A percentile compares a stretch with the other conserved stretches of the same genome.
These are phyloP conservation scores for Zopfochytrium polystomum DNA, from an alignment of 371 early-diverging fungal species.

Conservation along the genomic window DNA sequence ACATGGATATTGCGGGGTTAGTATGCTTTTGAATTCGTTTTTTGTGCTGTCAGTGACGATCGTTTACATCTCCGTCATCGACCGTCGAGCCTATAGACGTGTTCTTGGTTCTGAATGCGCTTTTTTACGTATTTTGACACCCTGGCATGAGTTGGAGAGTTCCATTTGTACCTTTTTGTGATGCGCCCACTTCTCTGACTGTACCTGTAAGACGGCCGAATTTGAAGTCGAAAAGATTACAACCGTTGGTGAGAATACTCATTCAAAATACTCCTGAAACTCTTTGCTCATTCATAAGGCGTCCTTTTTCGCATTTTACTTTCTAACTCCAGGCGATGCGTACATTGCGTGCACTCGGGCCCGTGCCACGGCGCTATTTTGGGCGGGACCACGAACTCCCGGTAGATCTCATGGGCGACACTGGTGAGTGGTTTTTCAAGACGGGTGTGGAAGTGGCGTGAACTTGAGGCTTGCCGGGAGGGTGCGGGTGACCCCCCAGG, in stretches of 20 bases:
- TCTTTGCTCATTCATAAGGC: no score
- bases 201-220: no score
- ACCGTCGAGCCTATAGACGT: constrained; percentile 39
- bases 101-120: constrained; percentile 41
- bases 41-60: background rate
- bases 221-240: constrained; percentile 47
- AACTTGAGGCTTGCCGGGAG: no score
- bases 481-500: no score
- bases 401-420: constrained; percentile 46
- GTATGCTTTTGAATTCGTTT: constrained; percentile 41
- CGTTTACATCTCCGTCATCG: constrained; percentile 45
- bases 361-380: constrained; percentile 42
- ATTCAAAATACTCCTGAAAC: no score
- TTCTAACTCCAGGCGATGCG: no score
- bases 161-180: no score
- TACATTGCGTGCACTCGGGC: constrained; percentile 42
- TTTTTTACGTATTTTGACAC: constrained; percentile 43
- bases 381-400: constrained; percentile 45
- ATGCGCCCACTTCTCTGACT: no score
- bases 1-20: no score
- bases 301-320: no score
- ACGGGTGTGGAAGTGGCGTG: no score
- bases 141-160: no score
- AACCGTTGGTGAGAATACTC: constrained; percentile 43
- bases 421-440: constrained; percentile 31